Evolutionary conservation across 768 basidiomycete species (phyloP), one percentile per base, ranked within the genome.

Genomic region (Russula earlei): DNA sequence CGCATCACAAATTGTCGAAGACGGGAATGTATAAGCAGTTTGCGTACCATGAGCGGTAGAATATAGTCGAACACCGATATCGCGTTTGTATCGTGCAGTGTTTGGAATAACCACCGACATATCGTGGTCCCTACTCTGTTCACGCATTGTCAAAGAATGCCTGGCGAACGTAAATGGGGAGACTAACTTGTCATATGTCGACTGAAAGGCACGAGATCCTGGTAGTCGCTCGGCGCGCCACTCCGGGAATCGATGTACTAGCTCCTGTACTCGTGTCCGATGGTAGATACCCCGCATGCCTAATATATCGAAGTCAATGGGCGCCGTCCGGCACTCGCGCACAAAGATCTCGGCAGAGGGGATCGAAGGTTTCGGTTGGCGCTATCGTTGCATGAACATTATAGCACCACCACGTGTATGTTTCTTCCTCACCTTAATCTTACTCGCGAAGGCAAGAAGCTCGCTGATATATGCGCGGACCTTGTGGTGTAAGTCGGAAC

Each of bases 61-160:
- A 91, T 83, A 61, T 89, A 91, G 62, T 90, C 86, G 68, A 87
- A 92, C 0, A 79, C 75, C 4, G 84, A 80, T 34, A 82, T 77
- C 7, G 90, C 89, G 62, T 90, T 82, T 1, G 84, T 77, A 63
- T 90, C 86, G 61, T 88, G 84, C 17, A 92, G 66, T 8, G 81
- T 77, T 63, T 83, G 79, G 67, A 82, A 85, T 25, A 91, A 70
- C 85, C 88, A 91, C 64, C 82, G 84, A 73, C 85, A 87, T 34
- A 87, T 74, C 0, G 80, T 77, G 29, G 84, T 73, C 12, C 80
- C 81, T 64, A 83, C 79, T 64, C 84, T 84, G 64, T 29, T 17
- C 34, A 52, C 31, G 38, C 27, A n/a, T 57, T n/a, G 45, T 40
- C 46, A 51, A 29, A 12, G 19, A 27, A 36, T 6, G 25, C 25